phyloP scores from a whole-genome alignment of 441 rosid genomes.

The Mallotus japonicus region DNA sequence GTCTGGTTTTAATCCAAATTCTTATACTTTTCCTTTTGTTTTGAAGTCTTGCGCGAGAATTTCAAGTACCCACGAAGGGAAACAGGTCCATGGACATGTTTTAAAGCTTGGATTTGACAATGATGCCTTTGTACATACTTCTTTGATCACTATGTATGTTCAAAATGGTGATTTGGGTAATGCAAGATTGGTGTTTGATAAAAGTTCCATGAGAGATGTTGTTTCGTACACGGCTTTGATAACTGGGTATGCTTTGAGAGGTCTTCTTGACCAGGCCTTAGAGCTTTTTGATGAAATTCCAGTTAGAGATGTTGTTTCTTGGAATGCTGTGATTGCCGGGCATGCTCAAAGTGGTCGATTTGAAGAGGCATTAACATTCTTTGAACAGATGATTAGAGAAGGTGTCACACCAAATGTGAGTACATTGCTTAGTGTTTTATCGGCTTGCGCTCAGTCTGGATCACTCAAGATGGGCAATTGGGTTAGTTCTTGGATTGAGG shows the following conservation, averaged over 20 bases:
- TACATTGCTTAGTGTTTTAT: conserved; percentile 46
- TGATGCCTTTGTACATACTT: conserved; percentile 57
- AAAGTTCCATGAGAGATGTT: conserved; percentile 42
- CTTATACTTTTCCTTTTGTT: conserved; percentile 57
- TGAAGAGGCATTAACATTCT: conserved; percentile 41
- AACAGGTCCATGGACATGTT: conserved; percentile 53
- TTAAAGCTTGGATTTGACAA: conserved; percentile 49
- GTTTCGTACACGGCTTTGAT: conserved; percentile 54
- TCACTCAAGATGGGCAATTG: conserved; percentile 36
- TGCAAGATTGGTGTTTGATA: conserved; percentile 50
- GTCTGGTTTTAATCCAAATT: conserved; percentile 44
- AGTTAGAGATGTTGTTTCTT: conserved; percentile 55
- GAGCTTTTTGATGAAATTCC: conserved; percentile 61
- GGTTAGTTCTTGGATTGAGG: conserved; percentile 38
- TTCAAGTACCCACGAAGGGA: conserved; percentile 40
- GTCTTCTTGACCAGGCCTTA: conserved; percentile 39
- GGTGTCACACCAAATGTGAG: conserved; percentile 40
- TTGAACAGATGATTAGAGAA: conserved; percentile 37
- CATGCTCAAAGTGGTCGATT: conserved; percentile 34
- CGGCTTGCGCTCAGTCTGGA: conserved; percentile 51
- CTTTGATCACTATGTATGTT: conserved; percentile 62
- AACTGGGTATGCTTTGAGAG: conserved; percentile 43
- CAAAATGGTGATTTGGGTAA: conserved; percentile 36
- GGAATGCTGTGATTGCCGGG: conserved; percentile 77
- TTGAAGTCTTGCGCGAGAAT: conserved; percentile 56